Conservation (phyloP, 495 filamentous ascomycete species). For the Trichocladium antarcticum region DNA sequence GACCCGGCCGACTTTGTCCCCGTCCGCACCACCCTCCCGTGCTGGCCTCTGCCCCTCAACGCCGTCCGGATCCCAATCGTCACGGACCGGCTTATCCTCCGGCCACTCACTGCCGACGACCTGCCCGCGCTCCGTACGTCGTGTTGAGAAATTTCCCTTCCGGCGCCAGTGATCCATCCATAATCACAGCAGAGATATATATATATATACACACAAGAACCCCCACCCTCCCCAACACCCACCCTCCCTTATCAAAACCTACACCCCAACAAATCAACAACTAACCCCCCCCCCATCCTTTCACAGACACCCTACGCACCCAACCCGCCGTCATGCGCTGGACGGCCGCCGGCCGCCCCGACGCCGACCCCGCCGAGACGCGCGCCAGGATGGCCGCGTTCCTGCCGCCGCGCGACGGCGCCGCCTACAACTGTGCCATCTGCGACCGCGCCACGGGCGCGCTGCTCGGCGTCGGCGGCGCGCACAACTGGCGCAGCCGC, state of each 20-base stretch:
- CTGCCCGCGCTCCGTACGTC: slow-evolving; percentile 24
- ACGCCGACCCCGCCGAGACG: slow-evolving; percentile 28
- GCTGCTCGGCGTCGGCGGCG: slow-evolving; percentile 33
- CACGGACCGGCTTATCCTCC: slow-evolving; percentile 38
- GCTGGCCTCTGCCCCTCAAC: slow-evolving; percentile 21
- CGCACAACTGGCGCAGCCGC: slow-evolving; percentile 10
- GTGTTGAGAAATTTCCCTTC: no score
- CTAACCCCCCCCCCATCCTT: background rate
- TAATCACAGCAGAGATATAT: no score
- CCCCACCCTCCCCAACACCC: no score
- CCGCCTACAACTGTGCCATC: slow-evolving; percentile 32
- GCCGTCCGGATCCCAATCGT: slow-evolving; percentile 20
- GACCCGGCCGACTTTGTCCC: slow-evolving; percentile 8
- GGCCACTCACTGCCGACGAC: slow-evolving; percentile 30
- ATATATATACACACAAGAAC: no score
- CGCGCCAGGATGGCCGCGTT: slow-evolving; percentile 21
- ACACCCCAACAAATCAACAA: no score
- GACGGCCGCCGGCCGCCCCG: slow-evolving; percentile 28
- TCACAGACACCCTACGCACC: slow-evolving; percentile 24
- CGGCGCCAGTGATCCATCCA: no score
- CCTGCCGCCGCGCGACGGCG: slow-evolving; percentile 23
- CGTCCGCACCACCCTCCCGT: slow-evolving; percentile 31
- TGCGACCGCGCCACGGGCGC: slow-evolving; percentile 28
- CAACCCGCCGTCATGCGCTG: slow-evolving; percentile 44
- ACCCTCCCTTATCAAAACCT: no score